Base-by-base conservation (phyloP, 345 rosid genomes). In the Cardamine chenopodiifolia region DNA sequence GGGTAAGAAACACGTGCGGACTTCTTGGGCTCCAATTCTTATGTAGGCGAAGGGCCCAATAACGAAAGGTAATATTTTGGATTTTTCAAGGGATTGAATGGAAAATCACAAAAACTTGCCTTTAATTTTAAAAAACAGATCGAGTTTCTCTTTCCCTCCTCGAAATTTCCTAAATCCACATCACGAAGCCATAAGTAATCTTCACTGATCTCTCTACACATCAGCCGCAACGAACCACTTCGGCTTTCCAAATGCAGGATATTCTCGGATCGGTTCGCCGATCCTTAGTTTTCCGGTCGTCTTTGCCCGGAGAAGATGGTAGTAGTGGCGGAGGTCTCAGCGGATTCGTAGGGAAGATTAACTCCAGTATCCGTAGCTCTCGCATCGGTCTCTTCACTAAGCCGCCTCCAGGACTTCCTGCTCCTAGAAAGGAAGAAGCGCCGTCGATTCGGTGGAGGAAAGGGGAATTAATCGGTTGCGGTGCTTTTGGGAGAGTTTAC, bases 181-280 rank as follows among this genome's bases (percentile, higher is more conserved):
- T 40, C 53, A 20, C 62, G 67, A 67, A 60, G 63, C 60, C 9
- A 62, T 77, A 68, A 40, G 18, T 50, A 45, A 47, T 62, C 48
- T 65, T 52, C 73, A 52, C 70, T 70, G 56, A 83, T 64, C 76
- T 56, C 55, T 58, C 20, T 75, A 54, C 61, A 68, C 57, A 60
- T 18, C 49, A 68, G 17, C 37, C n/a, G 55, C 8, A 55, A 22
- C 65, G 47, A 64, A 62, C 8, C 71, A 53, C 23, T 45, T 40
- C 1, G 32, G 8, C 15, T 52, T 19, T 32, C 29, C 22, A 28
- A 18, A 90, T 93, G 96, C 97, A 90, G 66, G 97, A 89, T 20
- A 69, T 93, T 32, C 73, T 93, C 68, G 97, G 94, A 82, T 91
- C 97, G 73, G 96, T 93, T 44, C 86, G 98, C 68, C 88, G 91